Conservation (phyloP, 495 filamentous ascomycete genomes). For the Glutinoglossum americanum region DNA sequence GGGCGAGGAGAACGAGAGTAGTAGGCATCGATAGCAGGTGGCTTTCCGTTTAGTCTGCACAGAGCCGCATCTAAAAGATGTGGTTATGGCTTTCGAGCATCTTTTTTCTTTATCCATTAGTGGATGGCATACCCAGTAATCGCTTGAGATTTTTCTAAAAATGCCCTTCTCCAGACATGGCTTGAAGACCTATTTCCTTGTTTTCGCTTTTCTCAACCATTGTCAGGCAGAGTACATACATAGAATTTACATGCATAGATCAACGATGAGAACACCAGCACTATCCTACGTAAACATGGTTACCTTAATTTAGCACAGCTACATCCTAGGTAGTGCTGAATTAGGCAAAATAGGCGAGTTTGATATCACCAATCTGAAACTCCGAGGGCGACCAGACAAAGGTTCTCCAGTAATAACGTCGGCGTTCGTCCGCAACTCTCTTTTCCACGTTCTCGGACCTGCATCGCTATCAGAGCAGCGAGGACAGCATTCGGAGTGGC, state of each 20-base stretch:
- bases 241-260: too few relatives aligned
- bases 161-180: background rate
- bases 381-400: background rate
- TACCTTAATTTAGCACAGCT: too few relatives aligned
- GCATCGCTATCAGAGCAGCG: background rate
- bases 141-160: background rate
- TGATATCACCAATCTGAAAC: background rate
- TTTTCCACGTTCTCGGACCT: background rate
- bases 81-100: too few relatives aligned
- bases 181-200: background rate
- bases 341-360: background rate
- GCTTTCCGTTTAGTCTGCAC: too few relatives aligned
- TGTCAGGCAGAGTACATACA: too few relatives aligned
- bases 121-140: background rate
- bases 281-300: too few relatives aligned
- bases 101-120: background rate
- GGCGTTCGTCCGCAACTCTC: background rate
- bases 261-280: too few relatives aligned
- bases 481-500: background rate
- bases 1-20: background rate
- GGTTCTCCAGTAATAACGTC: background rate
- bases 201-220: too few relatives aligned
- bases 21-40: too few relatives aligned
- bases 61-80: too few relatives aligned
- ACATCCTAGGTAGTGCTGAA: background rate